Evolutionary conservation across 495 filamentous ascomycete species (phyloP).

Genomic region (Hypoxylon fuscum): DNA sequence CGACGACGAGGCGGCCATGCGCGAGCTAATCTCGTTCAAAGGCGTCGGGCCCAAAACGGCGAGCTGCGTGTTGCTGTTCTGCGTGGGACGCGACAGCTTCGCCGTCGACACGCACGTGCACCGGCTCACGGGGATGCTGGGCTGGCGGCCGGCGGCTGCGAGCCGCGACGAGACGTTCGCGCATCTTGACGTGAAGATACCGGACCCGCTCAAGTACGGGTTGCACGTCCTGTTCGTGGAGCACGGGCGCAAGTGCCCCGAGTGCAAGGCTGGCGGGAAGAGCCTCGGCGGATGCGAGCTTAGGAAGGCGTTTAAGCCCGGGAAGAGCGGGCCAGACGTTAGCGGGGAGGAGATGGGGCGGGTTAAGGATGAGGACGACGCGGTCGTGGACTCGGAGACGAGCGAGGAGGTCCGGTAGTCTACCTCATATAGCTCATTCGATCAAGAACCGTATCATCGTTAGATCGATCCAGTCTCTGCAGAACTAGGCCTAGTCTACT

Average conservation of each 20-base stretch:
- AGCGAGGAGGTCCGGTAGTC: not conserved
- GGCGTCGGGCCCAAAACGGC: conserved; percentile 92
- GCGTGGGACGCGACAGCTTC: conserved; percentile 74
- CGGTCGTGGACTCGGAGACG: conserved; percentile 1
- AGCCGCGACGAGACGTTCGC: conserved; percentile 74
- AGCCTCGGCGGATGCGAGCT: conserved; percentile 36
- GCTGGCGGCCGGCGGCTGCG: conserved; percentile 73
- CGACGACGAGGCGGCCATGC: conserved; percentile 72
- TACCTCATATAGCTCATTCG: no score
- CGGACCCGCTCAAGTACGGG: conserved; percentile 81
- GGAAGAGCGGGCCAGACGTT: conserved; percentile 7
- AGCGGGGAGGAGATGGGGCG: not conserved
- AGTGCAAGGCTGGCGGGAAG: conserved; percentile 70
- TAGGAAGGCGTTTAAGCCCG: conserved; percentile 32
- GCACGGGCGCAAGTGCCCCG: conserved; percentile 79
- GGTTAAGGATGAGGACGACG: conserved; percentile 3
- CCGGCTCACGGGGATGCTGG: conserved; percentile 77
- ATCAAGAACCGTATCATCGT: no score
- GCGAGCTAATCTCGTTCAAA: conserved; percentile 73
- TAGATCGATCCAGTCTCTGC: no score
- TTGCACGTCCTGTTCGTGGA: conserved; percentile 83
- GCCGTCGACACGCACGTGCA: conserved; percentile 88
- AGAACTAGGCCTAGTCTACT: no score
- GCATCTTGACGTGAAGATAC: conserved; percentile 80
- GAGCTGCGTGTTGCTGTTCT: conserved; percentile 82